Base-by-base conservation (phyloP, 2,329 filamentous ascomycete genomes). In the Periconia macrospinosa region DNA sequence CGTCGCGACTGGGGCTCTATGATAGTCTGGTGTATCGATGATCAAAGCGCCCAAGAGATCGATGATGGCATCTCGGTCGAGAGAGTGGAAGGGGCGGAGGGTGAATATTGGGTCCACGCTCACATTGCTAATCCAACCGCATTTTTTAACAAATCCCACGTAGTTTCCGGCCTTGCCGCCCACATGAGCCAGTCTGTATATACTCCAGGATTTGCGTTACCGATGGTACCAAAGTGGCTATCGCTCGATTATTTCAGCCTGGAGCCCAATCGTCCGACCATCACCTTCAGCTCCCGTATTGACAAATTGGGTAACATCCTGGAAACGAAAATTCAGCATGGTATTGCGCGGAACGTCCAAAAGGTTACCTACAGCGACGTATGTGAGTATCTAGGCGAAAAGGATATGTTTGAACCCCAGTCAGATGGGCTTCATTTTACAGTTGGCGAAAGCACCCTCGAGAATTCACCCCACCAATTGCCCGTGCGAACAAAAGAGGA, bases 111-210 rank as follows among this genome's bases (percentile, higher is more conserved):
- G 90, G 77, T 93, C 30, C 89, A 92, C 65, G 75, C 91, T 30
- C 90, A 94, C 69, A 82, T 89, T 41, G 90, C 91, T 14, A 91
- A 94, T 65, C 90, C 90, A 9, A 87, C 88, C 2, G 89, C 90
- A 6, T 83, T 84, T 54, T 84, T 94, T 57, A 63, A 76, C 18
- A 83, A 84, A 17, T 77, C 83, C 19, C 84, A 85, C 37, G 74
- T 78, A 9, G 71, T 90, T 8, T 81, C 83, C 33, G 78, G 82
- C 55, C 83, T 84, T 63, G 85, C 90, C 44, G 81, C 86, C 53
- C 77, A 85, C 44, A 79, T 84, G 63, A 76, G 78, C 6, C 73
- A 81, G 61, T 82, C 80, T 0, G 74, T 84, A 8, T 88, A 83
- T 56, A 78, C 86, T 30, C 83, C 82, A 0, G 82, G 86, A 57